Base-by-base conservation (phyloP, 768 basidiomycete species). In the Baorangia bicolor region DNA sequence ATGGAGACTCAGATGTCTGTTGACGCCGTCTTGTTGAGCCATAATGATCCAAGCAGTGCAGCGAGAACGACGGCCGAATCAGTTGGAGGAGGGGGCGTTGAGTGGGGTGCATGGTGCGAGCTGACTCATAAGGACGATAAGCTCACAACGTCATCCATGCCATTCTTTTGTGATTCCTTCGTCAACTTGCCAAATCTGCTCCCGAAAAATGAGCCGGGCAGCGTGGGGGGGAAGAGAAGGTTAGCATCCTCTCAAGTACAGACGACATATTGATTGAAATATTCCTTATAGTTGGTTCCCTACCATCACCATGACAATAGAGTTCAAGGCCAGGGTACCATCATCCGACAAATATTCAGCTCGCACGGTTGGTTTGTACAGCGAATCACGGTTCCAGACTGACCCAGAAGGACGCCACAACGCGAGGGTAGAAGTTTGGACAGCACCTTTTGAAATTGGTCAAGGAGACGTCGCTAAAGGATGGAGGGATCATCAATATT, bases 401-500 rank as follows among this genome's bases (percentile, higher is more conserved):
- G 73, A 80, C 40, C 83, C 83, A 0, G 76, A 80, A 55, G 78
- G 79, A 9, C 73, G 85, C 53, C 85, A 88, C 58, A 84, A 87
- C 44, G 61, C 68, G 4, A 81, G 81, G 58, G 78, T 81, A 4
- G 87, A 87, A 62, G 72, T 87, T 13, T 88, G 86, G 86, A 82
- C 83, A 7, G 83, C 86, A 11, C 87, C 87, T 2, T 72, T 74
- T 40, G 74, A 82, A 51, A 72, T 84, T 37, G 82, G 79, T 3
- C 77, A 78, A 51, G 81, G 80, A 0, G 46, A 65, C 5, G 65
- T 74, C 30, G 33, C 38, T 9, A 66, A 75, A 4, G 78, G 78
- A 12, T 88, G 86, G 87, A 78, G 82, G 58, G 83, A 83, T 43
- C 68, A 79, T 47, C 85, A 87, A 61, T 72, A 81, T n/a, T 88